Conservation (phyloP, 345 rosid species). For the Balakata baccata region DNA sequence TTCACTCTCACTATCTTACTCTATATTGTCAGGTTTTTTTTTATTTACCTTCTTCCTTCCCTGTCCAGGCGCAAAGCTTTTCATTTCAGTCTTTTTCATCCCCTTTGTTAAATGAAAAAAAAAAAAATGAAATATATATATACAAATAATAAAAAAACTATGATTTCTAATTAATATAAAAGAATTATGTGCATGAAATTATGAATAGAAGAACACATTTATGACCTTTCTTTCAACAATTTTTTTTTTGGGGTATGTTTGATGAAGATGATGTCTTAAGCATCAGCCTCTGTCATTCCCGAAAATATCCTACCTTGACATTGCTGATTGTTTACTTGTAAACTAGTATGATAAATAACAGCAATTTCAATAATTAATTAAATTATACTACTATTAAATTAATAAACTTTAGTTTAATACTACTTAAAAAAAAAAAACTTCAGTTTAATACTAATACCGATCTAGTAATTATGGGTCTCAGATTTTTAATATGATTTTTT, state of each 20-base stretch:
- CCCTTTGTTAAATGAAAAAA: background rate
- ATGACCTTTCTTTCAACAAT: background rate
- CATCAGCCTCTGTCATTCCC: background rate
- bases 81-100: background rate
- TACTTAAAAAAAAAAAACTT: no score
- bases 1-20: no score
- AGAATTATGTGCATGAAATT: no score
- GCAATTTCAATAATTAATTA: background rate
- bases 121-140: background rate
- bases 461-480: no score
- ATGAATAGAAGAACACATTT: no score
- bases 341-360: background rate
- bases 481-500: no score
- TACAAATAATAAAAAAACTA: no score
- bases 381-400: no score
- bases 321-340: background rate
- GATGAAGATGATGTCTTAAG: constrained; percentile 8
- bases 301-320: background rate
- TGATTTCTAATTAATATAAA: no score
- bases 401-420: no score
- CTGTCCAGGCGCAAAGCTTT: background rate
- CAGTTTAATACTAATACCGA: no score
- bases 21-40: background rate
- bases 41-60: constrained; percentile 5
- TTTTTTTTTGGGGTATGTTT: background rate